Evolutionary conservation across 495 filamentous ascomycete genomes (phyloP), one percentile per base, ranked within the genome.

Genomic region (Mytilinidion resinicola): DNA sequence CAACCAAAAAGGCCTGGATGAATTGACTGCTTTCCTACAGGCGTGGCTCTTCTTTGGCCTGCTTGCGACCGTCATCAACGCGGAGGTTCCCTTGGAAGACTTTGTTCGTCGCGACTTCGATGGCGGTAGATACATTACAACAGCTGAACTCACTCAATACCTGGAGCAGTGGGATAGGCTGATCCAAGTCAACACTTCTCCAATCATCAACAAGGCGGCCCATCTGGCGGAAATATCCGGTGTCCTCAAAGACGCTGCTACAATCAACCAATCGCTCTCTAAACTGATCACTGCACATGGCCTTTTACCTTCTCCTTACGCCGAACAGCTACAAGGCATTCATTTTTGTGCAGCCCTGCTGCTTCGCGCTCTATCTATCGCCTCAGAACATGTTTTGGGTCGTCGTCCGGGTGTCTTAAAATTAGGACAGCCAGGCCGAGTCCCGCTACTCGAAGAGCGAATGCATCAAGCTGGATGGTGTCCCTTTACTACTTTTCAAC

Each of bases 21-120:
- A 59, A 53, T 25, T 49, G 7, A 19, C 46, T 5, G 17, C 46
- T 9, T 49, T 60, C 21, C 20, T 60, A 19, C 57, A 60, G 30
- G 30, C 57, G 12, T 60, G 57, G 57, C 57, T 60, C 42, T 60
- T 60, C 33, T 60, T 60, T 49, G 57, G 57, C 35, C 35, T 54
- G 34, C 15, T 59, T 6, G 11, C 11, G 7, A 15, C 37, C 34
- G 19, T 38, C 19, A 12, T 55, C 36, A 25, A 55, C 9, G 9
- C 25, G 1, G 19, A 12, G 9, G 21, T 59, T 20, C 19, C 57
- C 14, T 19, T 54, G 10, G 33, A 59, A 9, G 56, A 59, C 51
- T 59, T 59, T 34, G 41, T 54, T 7, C 48, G 48, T 17, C 11
- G 10, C 15, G 51, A 53, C 44, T 12, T 36, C 14, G 10, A 43